Evolutionary conservation across 2,329 filamentous ascomycete species (phyloP), one percentile per base, ranked within the genome.

Genomic region (Neofusicoccum laricinum): DNA sequence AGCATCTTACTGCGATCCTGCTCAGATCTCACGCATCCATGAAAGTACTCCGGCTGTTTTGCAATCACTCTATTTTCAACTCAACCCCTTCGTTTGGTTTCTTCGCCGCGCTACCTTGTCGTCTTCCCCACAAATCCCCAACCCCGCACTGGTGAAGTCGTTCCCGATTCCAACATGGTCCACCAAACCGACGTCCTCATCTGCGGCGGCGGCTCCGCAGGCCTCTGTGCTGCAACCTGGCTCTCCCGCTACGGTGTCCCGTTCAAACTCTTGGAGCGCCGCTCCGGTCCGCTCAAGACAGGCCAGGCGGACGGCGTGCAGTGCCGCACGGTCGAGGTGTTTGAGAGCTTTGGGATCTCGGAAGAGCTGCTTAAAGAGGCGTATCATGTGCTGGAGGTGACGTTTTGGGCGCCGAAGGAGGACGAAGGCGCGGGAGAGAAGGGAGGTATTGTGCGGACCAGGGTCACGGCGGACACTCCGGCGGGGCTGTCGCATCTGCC

Each of bases 291-390:
- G 0, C 78, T 89, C 57, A 70, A 78, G 45, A 79, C 82, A 50
- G 87, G 87, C 2, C 86, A 90, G 73, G 88, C 88, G 14, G 88
- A 90, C 67, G 85, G 85, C 1, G 78, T 89, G 2, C 86, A 90
- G 75, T 85, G 84, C 67, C 85, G 88, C 1, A 90, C 87, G 0
- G 79, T 91, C 1, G 88, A 92, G 73, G 90, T 92, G n/a, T 85
- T 92, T 63, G 88, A 92, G 68, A 86, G 84, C 6, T 89, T 92
- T 66, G 88, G 86, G 1, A 82, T 92, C 48, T 86, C 80, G 1
- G 84, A 90, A 65, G 80, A 84, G 8, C 80, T 85, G 2, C 85
- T 88, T 78, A 84, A 86, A 21, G 88, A 91, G 69, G 82, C 85
- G 1, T 89, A 89, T 70, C 87, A 88, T 69, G 85, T 90, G 72